phyloP scores from a whole-genome alignment of 2,329 filamentous ascomycete genomes.

The Apiospora kogelbergensis region DNA sequence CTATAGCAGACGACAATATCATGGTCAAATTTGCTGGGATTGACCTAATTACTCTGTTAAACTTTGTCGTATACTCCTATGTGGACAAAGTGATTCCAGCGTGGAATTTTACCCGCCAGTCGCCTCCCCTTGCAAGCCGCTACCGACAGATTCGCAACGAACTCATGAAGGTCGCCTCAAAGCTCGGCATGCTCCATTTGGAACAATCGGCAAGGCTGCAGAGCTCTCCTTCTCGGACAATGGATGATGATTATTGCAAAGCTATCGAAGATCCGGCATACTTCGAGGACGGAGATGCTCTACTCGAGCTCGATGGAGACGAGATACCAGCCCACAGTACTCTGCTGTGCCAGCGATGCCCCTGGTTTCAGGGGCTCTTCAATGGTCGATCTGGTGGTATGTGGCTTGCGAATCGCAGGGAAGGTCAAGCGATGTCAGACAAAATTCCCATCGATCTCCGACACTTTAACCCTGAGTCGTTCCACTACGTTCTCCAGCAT shows the following conservation, averaged over 20 bases:
- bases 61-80: constrained; percentile 78
- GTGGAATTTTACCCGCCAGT: constrained; percentile 76
- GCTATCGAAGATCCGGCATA: constrained; percentile 70
- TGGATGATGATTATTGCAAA: constrained; percentile 68
- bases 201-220: constrained; percentile 79
- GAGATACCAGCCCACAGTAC: constrained; percentile 74
- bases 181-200: constrained; percentile 68
- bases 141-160: constrained; percentile 81
- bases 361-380: constrained; percentile 90
- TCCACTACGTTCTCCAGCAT: constrained; percentile 75
- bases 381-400: constrained; percentile 80
- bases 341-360: constrained; percentile 79
- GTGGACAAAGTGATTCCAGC: constrained; percentile 78
- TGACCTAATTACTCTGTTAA: constrained; percentile 77
- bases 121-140: constrained; percentile 64
- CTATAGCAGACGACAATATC: constrained; percentile 48
- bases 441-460: constrained; percentile 69
- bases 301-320: constrained; percentile 76
- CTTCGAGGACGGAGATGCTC: constrained; percentile 76
- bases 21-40: constrained; percentile 66
- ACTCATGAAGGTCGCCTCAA: constrained; percentile 80
- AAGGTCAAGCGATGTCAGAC: constrained; percentile 33
- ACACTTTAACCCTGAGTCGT: constrained; percentile 73
- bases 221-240: constrained; percentile 59
- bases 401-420: constrained; percentile 76